A percentile compares a stretch with the other conserved stretches of the same genome.
These are phyloP conservation scores for Monosporascus sp. DNA, from an alignment of 2,329 filamentous ascomycete genomes.

Conservation along the genomic window DNA sequence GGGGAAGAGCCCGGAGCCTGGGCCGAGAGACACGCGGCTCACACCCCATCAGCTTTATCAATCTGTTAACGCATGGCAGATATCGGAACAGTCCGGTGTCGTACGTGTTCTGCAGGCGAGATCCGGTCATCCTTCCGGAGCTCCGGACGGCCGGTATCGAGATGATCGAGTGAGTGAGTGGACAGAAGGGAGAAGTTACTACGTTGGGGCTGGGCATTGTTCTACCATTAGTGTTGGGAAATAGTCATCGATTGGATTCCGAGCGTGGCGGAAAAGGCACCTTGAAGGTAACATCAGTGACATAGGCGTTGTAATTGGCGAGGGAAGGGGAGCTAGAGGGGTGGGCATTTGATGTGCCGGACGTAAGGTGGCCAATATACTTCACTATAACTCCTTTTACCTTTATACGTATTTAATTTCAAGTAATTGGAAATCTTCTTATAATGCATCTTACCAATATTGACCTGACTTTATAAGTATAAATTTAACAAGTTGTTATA, in stretches of 20 bases:
- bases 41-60: slow-evolving; percentile 31
- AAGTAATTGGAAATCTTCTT: no score
- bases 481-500: no score
- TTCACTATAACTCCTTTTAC: no score
- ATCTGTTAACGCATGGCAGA: slow-evolving; percentile 31
- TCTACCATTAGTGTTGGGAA: slow-evolving; percentile 23
- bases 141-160: slow-evolving; percentile 28
- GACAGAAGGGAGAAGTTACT: slow-evolving; percentile 33
- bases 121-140: slow-evolving; percentile 25
- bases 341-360: no score
- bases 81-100: slow-evolving; percentile 36
- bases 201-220: slow-evolving; percentile 29
- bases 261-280: no score
- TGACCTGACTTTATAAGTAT: no score
- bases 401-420: no score
- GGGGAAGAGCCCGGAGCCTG: slow-evolving; percentile 13
- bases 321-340: no score
- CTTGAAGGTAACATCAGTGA: no score
- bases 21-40: slow-evolving; percentile 11
- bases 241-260: slow-evolving; percentile 20
- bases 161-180: slow-evolving; percentile 23
- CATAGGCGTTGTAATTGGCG: no score
- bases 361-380: no score
- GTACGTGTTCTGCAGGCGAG: slow-evolving; percentile 33
- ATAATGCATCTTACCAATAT: no score